Percentiles rank a stretch among this genome's conserved stretches.
Conservation (phyloP, 148 eudicot genomes). For the Chenopodium formosanum region DNA sequence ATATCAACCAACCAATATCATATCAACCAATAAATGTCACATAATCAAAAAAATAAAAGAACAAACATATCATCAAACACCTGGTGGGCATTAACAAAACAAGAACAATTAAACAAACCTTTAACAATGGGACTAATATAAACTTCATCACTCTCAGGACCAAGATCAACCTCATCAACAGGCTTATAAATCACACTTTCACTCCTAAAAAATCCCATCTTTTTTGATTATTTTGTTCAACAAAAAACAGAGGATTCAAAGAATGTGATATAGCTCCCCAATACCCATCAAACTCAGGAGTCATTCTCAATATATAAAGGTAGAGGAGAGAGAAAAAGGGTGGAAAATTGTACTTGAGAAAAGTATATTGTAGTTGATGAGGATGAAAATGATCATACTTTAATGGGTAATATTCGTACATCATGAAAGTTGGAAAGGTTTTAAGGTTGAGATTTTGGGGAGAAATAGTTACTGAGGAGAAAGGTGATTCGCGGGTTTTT, state of each 20-base stretch:
- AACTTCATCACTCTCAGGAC: conserved; percentile 53
- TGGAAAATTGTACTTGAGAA: background rate
- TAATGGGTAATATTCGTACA: background rate
- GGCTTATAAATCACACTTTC: conserved; percentile 61
- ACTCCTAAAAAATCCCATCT: conserved; percentile 36
- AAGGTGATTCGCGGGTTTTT: too few relatives aligned
- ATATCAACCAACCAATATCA: too few relatives aligned
- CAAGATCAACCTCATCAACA: conserved; percentile 56
- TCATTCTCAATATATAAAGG: conserved; percentile 6
- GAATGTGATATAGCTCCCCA: background rate
- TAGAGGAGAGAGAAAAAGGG: background rate
- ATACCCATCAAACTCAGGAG: background rate
- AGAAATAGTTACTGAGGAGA: too few relatives aligned
- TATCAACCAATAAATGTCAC: background rate
- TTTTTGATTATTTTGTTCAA: background rate
- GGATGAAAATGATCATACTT: background rate
- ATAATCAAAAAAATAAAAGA: background rate
- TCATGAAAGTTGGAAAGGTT: background rate
- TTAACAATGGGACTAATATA: conserved; percentile 69
- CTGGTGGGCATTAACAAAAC: conserved; percentile 10
- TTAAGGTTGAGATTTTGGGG: too few relatives aligned
- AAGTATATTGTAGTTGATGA: background rate
- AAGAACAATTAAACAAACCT: conserved; percentile 38
- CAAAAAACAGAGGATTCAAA: conserved; percentile 7
- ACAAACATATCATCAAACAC: conserved; percentile 1